Conservation (phyloP, 345 rosid genomes). For the Brassica rapa region DNA sequence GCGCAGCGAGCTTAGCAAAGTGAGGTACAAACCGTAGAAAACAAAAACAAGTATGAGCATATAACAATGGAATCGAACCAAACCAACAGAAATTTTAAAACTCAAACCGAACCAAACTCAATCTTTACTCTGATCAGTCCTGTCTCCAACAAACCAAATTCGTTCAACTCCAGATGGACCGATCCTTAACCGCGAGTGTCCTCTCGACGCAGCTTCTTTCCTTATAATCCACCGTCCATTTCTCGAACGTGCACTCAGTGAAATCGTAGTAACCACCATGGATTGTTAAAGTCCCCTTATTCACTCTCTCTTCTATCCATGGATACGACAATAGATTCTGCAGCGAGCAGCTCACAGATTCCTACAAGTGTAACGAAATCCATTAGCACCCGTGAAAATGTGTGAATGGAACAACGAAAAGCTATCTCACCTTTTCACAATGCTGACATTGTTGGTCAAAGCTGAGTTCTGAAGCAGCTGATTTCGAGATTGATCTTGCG, state of each 20-base stretch:
- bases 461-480: slow-evolving; percentile 53
- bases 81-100: neutral
- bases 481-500: slow-evolving; percentile 62
- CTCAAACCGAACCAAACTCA: slow-evolving; percentile 6
- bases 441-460: slow-evolving; percentile 80
- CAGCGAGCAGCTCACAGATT: slow-evolving; percentile 71
- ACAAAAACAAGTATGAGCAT: neutral
- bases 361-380: slow-evolving; percentile 42
- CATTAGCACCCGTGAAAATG: neutral
- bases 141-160: neutral
- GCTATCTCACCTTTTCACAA: slow-evolving; percentile 71
- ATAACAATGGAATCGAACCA: neutral
- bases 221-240: slow-evolving; percentile 76
- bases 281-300: slow-evolving; percentile 54
- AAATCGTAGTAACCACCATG: slow-evolving; percentile 89
- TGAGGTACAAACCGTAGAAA: neutral
- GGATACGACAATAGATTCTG: slow-evolving; percentile 70
- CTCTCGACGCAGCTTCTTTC: slow-evolving; percentile 40
- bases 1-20: neutral
- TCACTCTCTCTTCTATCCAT: slow-evolving; percentile 76
- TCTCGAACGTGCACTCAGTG: slow-evolving; percentile 72
- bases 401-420: neutral
- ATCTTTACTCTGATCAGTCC: neutral
- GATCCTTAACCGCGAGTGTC: slow-evolving; percentile 46
- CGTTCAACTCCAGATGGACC: slow-evolving; percentile 57